Base-by-base conservation (phyloP, 202 grass and related monocot species). In the Thinopyrum obtusiflorum region DNA sequence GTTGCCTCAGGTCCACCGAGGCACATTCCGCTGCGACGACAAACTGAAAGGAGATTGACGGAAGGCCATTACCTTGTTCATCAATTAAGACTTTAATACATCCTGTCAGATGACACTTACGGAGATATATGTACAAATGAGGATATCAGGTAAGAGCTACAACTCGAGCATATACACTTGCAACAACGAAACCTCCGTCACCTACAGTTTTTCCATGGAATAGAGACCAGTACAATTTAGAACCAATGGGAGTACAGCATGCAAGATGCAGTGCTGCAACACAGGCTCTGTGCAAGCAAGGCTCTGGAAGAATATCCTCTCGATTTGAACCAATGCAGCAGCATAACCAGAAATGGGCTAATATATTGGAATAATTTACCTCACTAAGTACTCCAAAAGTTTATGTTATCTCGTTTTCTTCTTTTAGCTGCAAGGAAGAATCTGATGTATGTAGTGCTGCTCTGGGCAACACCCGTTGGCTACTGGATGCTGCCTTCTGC, bases 331-430 rank as follows among this genome's bases (percentile, higher is more conserved):
- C 75, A 80, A 82, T 69, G 87, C n/a, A 66, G 84, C 68, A 55
- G 75, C 74, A 59, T 7, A 61, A 31, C 61, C n/a, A 53, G 37
- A 20, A 73, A 77, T 80, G 55, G 31, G 28, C 11, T 7, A 1
- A 77, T 20, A 66, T 33, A 68, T 51, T 11, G 57, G 39, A 92
- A 81, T 36, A 84, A 77, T 72, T 80, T 80, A 84, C 35, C 44
- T 74, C 31, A 29, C 61, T 73, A 79, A 3, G 37, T 4, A 21
- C 65, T 57, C 31, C 26, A 87, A 82, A 85, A 88, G 10, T 75
- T 77, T 78, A 97, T 83, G 85, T 89, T 81, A 93, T 68, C 72
- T 89, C 87, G 39, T 92, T 82, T 77, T 97, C 93, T 86, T 95
- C 83, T 85, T 95, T 92, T 62, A 92, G 80, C 59, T 85, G 82